Evolutionary conservation across 148 eudicot species (phyloP), one percentile per base, ranked within the genome.

Genomic region (Fallopia convolvulus): DNA sequence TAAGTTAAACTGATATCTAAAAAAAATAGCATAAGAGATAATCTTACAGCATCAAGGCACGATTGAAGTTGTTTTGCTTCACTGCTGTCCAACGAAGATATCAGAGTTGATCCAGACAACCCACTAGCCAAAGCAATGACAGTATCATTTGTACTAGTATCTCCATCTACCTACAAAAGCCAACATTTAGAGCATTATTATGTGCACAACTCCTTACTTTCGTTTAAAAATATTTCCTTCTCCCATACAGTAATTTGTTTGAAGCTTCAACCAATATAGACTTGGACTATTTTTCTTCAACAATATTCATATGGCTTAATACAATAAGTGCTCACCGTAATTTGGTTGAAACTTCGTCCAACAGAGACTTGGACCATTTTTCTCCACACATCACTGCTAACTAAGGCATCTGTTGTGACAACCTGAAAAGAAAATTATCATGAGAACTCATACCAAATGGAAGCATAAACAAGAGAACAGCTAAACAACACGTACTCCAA

Each of bases 101-200:
- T 89, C 56, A 44, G 78, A 63, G 83, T 82, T 73, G 94, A 81
- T 80, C 94, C 92, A 55, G 99, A 91, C 30, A 95, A 85, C 49
- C 99, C 99, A 74, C 97, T 95, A 49, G 99, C 99, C 88, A 95
- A 88, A 77, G 99, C 99, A 84, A 95, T 91, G 20, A 95, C 97
- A 70, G 97, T 86, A 78, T 95, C 99, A 75, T 95, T 92, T 48
- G 99, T 95, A 85, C 97, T 95, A 18, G 91, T 88, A 86, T 95
- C 99, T 79, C 99, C 97, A 81, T 95, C 99, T 30, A 95, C 99
- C 99, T 95, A 93, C 79, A 87, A 68, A 30, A 61, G n/a, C 49
- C 74, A 72, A 11, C 21, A 12, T 61, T 12, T 61, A 8, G n/a
- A 17, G n/a, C 12, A 61, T 13, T 18, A 26, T 26, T 26, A 61